Conservation (phyloP, 805 yeast species). For the Zygoascus bituminiphila region DNA sequence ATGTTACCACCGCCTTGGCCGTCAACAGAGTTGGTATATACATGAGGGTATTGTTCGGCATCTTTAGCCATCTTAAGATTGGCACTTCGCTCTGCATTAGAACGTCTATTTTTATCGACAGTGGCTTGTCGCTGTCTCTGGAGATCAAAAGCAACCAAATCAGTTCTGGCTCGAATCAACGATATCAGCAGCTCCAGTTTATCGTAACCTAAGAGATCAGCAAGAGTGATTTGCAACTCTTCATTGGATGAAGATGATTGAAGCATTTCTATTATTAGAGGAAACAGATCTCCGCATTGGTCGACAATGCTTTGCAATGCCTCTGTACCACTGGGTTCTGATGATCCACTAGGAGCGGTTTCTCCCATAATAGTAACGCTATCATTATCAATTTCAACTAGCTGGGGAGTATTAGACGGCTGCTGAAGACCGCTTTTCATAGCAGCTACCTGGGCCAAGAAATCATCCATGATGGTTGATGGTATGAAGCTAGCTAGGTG, state of each 20-base stretch:
- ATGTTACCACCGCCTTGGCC: constrained; percentile 44
- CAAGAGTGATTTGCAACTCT: constrained; percentile 59
- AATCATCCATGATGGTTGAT: constrained; percentile 6
- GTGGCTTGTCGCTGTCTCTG: background rate
- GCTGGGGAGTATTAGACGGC: background rate
- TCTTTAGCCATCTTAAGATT: constrained; percentile 6
- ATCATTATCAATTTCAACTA: constrained; percentile 8
- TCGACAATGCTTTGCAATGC: constrained; percentile 1
- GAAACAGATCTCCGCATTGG: constrained; percentile 7
- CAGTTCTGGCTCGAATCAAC: constrained; percentile 37
- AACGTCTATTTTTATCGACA: constrained; percentile 16
- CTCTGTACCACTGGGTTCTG: background rate
- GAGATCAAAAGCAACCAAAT: constrained; percentile 13
- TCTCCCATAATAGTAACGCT: constrained; percentile 1
- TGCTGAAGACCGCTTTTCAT: background rate
- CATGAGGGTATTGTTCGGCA: constrained; percentile 64
- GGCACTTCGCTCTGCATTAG: constrained; percentile 14
- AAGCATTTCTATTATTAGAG: constrained; percentile 9
- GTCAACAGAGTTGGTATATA: constrained; percentile 55
- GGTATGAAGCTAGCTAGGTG: too few relatives aligned
- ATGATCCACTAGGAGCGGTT: background rate
- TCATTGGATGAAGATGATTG: constrained; percentile 36
- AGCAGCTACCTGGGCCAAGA: constrained; percentile 4
- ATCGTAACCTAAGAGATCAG: constrained; percentile 80
- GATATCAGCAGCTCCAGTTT: constrained; percentile 71